phyloP scores from a whole-genome alignment of 1,139 yeast species.

The Hanseniaspora gamundiae region DNA sequence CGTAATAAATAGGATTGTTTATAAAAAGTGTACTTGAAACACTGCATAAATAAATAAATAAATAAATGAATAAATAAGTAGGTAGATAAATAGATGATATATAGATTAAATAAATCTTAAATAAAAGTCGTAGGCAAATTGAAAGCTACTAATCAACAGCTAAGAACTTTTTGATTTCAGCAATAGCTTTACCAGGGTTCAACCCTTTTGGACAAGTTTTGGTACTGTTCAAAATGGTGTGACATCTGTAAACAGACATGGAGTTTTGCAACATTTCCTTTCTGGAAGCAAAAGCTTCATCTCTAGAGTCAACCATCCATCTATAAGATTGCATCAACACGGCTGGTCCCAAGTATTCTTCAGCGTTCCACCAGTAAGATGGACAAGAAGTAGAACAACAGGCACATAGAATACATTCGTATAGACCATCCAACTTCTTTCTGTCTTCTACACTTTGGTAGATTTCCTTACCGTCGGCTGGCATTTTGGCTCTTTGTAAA shows the following conservation, averaged over 20 bases:
- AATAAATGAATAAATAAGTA: neutral
- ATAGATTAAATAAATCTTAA: neutral
- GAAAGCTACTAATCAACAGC: conserved; percentile 46
- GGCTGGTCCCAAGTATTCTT: conserved; percentile 96
- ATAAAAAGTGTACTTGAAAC: neutral
- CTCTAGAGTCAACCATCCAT: conserved; percentile 98
- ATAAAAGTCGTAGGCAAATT: conserved; percentile 1
- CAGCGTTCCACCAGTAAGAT: conserved; percentile 99
- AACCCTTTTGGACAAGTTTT: conserved; percentile 98
- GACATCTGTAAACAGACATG: conserved; percentile 97
- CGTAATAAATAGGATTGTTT: conserved; percentile 8
- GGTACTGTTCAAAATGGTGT: conserved; percentile 97
- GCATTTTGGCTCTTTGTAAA: conserved; percentile 70
- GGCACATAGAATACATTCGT: conserved; percentile 97
- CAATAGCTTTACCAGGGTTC: conserved; percentile 97
- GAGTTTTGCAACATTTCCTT: conserved; percentile 88
- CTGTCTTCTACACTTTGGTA: conserved; percentile 88
- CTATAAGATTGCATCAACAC: conserved; percentile 98
- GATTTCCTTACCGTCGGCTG: conserved; percentile 88
- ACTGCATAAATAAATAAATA: neutral
- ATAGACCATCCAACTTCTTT: conserved; percentile 90
- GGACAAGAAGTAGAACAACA: conserved; percentile 99
- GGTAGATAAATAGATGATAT: neutral
- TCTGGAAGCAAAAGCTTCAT: conserved; percentile 73
- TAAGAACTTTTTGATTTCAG: conserved; percentile 89